Evolutionary conservation across 306 rosid species (phyloP).

Genomic region (Ormosia emarginata): DNA sequence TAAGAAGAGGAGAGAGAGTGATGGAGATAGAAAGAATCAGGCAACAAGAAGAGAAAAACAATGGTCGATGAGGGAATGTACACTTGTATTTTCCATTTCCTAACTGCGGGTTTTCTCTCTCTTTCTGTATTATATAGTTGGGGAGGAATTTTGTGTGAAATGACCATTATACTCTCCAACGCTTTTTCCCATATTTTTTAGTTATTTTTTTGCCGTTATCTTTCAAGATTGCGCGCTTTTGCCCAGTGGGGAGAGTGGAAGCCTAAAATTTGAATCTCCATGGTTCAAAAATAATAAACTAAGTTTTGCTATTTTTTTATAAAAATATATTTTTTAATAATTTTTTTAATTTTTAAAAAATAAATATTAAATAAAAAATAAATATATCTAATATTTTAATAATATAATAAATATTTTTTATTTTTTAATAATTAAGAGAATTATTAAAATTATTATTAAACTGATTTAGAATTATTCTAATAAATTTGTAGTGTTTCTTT

Average conservation of each 20-base stretch:
- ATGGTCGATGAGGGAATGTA: neutral
- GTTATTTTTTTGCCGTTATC: neutral
- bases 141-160: neutral
- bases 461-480: too few species aligned
- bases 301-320: too few species aligned
- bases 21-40: neutral
- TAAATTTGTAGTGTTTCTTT: too few species aligned
- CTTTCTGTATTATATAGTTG: neutral
- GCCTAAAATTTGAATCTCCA: neutral
- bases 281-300: neutral
- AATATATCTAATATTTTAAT: too few species aligned
- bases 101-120: neutral
- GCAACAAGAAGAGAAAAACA: neutral
- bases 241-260: neutral
- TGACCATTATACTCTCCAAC: constrained; percentile 5
- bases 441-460: too few species aligned
- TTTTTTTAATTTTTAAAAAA: too few species aligned
- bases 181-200: neutral
- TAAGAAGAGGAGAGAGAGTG: neutral
- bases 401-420: too few species aligned
- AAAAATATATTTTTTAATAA: too few species aligned
- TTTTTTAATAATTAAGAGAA: too few species aligned
- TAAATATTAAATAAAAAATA: too few species aligned
- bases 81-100: constrained; percentile 1
- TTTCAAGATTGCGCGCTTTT: constrained; percentile 11